These are phyloP conservation scores for Trichoderma aggressivum DNA, from an alignment of 2,329 filamentous ascomycete species.

Conservation along the genomic window DNA sequence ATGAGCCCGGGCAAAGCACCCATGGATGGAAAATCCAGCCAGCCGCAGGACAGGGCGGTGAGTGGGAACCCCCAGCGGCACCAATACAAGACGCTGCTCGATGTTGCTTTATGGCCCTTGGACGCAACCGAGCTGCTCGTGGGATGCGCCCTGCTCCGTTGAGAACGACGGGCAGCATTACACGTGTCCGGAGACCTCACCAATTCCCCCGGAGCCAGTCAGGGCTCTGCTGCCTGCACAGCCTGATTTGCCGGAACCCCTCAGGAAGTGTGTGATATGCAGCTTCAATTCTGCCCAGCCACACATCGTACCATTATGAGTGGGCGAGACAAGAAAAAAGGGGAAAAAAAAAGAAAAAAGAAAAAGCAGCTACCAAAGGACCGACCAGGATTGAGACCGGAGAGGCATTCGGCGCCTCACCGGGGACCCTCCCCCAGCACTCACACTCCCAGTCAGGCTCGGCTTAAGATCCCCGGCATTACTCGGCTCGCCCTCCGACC, in stretches of 20 bases:
- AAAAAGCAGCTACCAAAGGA: neutral
- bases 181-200: neutral
- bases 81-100: neutral
- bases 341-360: neutral
- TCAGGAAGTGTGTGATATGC: neutral
- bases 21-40: neutral
- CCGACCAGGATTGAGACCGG: neutral
- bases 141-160: neutral
- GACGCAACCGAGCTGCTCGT: neutral
- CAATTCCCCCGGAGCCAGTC: neutral
- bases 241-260: neutral
- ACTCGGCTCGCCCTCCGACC: neutral
- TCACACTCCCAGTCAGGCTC: neutral
- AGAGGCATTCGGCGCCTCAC: neutral
- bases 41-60: conserved; percentile 8
- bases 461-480: neutral
- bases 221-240: neutral
- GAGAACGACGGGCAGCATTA: neutral
- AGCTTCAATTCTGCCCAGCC: neutral
- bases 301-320: neutral
- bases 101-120: neutral
- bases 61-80: neutral
- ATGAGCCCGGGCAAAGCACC: neutral
- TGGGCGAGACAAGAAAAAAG: neutral
- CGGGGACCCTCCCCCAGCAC: neutral